Evolutionary conservation across 1,284 basidiomycete genomes (phyloP), one percentile per base, ranked within the genome.

Genomic region (Trichosporon inkin): DNA sequence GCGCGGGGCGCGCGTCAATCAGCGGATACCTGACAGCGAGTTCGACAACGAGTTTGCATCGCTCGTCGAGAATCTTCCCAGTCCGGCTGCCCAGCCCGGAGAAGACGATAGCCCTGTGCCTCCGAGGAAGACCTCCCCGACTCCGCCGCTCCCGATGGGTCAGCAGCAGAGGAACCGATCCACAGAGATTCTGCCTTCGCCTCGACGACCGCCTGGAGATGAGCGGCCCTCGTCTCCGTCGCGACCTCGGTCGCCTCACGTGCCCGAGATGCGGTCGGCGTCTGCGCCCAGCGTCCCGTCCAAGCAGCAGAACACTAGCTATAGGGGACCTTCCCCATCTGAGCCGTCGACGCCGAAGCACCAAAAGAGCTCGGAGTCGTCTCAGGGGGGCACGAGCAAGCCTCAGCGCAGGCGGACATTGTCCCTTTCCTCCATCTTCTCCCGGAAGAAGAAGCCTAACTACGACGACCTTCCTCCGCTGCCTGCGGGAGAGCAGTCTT

Each of bases 381-480:
- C 28, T 13, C 40, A 44, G 17, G 17, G 32, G 8, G 20, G 24
- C 6, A 20, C 40, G 4, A 38, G 28, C 11, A 56, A 53, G 39
- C 19, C 47, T 32, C 19, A 32, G 13, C 63, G 58, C 32, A 53
- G 63, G 4, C 60, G 63, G 3, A 41, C 63, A 0, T 28, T 62
- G 3, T 62, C 60, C 1, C 56, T 64, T 2, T 62, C 63, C 1
- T 54, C 63, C 2, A 32, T 64, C 5, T 64, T 64, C 41, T 39
- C 58, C 28, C 41, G 53, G 16, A 61, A 64, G 55, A 62, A 38
- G 38, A 57, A 55, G 49, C 24, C 16, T n/a, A 38, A 44, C 34
- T 38, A 28, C 17, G 60, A 56, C 14, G 57, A 59, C 20, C 20
- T 55, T 8, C 60, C 60, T 1, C 55, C 59, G 8, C 34, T 55